phyloP scores from a whole-genome alignment of 139 green algal species.

The Chlorella ohadii region DNA sequence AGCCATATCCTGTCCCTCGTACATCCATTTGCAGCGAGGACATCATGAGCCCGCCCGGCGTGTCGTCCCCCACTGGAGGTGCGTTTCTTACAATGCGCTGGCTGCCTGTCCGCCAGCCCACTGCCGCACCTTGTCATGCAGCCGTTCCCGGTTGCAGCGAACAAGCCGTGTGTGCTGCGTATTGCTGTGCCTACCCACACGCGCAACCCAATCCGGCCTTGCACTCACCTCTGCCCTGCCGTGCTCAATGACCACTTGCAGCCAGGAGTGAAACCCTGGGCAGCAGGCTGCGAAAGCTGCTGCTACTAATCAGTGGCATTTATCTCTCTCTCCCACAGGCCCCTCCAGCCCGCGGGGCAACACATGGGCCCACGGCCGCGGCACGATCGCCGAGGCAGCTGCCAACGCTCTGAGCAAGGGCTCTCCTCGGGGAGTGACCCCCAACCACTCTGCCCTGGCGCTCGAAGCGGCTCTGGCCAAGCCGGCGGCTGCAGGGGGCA shows the following conservation, averaged over 20 bases:
- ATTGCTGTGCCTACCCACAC: no score
- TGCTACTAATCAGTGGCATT: no score
- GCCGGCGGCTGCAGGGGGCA: neutral
- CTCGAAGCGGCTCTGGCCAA: neutral
- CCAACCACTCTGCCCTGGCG: slow-evolving; percentile 10
- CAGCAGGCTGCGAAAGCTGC: no score
- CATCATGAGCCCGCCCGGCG: slow-evolving; percentile 22
- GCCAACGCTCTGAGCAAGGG: slow-evolving; percentile 16
- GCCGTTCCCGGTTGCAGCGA: no score
- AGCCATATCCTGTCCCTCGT: neutral
- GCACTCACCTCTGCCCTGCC: no score
- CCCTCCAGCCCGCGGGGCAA: slow-evolving; percentile 18
- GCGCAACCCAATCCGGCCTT: no score
- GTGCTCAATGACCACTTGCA: no score
- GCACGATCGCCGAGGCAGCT: neutral
- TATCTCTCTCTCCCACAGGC: neutral
- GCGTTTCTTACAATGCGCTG: no score
- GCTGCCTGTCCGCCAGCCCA: no score
- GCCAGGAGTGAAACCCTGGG: no score
- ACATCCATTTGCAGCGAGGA: slow-evolving; percentile 8
- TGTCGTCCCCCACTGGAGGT: slow-evolving; percentile 9
- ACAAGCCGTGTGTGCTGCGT: no score
- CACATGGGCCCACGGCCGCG: slow-evolving; percentile 11
- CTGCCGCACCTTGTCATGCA: no score
- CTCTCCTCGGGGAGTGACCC: slow-evolving; percentile 17